Evolutionary conservation across 2,329 filamentous ascomycete genomes (phyloP).

Genomic region (Neoscytalidium dimidiatum): DNA sequence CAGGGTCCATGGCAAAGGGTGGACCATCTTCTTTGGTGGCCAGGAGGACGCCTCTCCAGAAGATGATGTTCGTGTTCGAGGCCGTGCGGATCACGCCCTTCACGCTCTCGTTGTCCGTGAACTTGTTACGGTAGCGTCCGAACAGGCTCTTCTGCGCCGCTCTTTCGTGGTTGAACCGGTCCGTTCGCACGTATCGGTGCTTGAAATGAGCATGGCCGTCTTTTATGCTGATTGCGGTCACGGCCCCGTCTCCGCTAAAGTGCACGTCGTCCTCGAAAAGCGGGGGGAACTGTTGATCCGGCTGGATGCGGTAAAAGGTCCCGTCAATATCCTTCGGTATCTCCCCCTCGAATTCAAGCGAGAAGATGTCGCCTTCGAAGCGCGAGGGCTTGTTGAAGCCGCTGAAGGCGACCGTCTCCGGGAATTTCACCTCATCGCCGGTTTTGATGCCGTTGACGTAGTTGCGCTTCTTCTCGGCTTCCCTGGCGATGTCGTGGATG

Average conservation of each 20-base stretch:
- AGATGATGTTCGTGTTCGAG: slow-evolving; percentile 62
- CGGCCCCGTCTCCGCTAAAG: slow-evolving; percentile 48
- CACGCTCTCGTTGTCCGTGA: slow-evolving; percentile 58
- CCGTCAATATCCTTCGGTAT: slow-evolving; percentile 48
- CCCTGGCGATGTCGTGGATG: slow-evolving; percentile 1
- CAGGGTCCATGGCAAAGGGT: slow-evolving; percentile 43
- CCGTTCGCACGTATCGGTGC: slow-evolving; percentile 46
- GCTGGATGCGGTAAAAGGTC: slow-evolving; percentile 48
- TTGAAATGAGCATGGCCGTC: slow-evolving; percentile 46
- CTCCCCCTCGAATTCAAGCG: slow-evolving; percentile 41
- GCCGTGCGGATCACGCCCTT: slow-evolving; percentile 58
- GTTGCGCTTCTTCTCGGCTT: slow-evolving; percentile 3
- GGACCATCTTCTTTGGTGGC: slow-evolving; percentile 53
- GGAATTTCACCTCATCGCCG: slow-evolving; percentile 35
- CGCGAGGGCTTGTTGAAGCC: slow-evolving; percentile 45
- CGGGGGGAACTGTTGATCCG: slow-evolving; percentile 55
- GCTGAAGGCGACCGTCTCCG: slow-evolving; percentile 36
- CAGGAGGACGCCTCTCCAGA: slow-evolving; percentile 58
- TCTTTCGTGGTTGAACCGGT: slow-evolving; percentile 43
- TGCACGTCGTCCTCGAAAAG: slow-evolving; percentile 57
- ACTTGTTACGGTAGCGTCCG: slow-evolving; percentile 60
- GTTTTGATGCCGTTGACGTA: slow-evolving; percentile 29
- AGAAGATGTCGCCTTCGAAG: slow-evolving; percentile 42
- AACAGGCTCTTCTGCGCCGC: slow-evolving; percentile 48
- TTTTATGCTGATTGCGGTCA: slow-evolving; percentile 46